A percentile compares a stretch with the other conserved stretches of the same genome.
Conservation (phyloP, 2,329 filamentous ascomycete species). For the Chrysosporium keratinophilum region DNA sequence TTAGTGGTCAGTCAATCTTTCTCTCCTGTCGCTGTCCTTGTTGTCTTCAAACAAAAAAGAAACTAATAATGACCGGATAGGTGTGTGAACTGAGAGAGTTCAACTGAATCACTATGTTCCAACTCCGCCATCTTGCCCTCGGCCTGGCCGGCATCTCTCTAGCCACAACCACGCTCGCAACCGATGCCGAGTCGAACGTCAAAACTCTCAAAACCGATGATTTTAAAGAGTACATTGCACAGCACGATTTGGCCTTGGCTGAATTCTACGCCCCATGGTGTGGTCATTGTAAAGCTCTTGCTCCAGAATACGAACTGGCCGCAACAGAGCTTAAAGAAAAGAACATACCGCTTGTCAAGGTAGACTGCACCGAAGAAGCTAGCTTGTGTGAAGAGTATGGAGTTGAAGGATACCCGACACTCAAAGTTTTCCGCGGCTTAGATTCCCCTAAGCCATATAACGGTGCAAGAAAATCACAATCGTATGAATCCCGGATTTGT, state of each 20-base stretch:
- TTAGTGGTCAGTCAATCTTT: too few species aligned
- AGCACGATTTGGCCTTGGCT: constrained; percentile 80
- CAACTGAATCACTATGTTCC: constrained; percentile 26
- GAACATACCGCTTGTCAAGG: constrained; percentile 40
- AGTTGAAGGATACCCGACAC: constrained; percentile 94
- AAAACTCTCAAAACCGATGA: constrained; percentile 71
- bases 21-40: too few species aligned
- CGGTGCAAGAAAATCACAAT: constrained; percentile 78
- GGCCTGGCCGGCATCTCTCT: constrained; percentile 27
- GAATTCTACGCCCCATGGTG: constrained; percentile 98
- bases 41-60: too few species aligned
- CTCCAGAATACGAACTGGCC: constrained; percentile 42
- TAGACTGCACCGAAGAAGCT: constrained; percentile 86
- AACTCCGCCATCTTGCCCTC: constrained; percentile 31
- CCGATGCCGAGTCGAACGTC: constrained; percentile 58
- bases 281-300: constrained; percentile 97
- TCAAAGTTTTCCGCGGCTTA: constrained; percentile 93
- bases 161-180: constrained; percentile 27
- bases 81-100: neutral
- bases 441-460: constrained; percentile 74
- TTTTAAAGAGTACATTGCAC: constrained; percentile 76
- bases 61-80: too few species aligned
- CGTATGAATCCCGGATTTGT: constrained; percentile 34
- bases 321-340: constrained; percentile 41
- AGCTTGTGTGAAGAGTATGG: constrained; percentile 83